Evolutionary conservation across 179 eudicot species (phyloP), one percentile per base, ranked within the genome.

Genomic region (Amaranthus tricolor): DNA sequence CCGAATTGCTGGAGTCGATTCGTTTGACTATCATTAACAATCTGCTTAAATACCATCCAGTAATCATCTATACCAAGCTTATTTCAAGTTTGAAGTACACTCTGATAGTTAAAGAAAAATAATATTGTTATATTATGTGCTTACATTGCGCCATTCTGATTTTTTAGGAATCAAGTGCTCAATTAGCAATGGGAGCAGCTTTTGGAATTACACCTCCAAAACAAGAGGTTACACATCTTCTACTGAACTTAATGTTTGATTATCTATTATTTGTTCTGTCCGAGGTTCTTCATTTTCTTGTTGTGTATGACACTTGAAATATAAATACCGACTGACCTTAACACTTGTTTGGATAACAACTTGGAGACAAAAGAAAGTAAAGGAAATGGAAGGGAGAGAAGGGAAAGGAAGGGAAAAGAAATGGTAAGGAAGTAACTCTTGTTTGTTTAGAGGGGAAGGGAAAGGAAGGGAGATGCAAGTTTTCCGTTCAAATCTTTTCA

Each of bases 11-110:
- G 58, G 97, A 94, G 87, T 86, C 91, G 20, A 94, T 94, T 84
- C 97, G 98, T 58, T 83, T 94, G 89, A 94, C 97, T 73, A 88
- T 94, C 71, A 92, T 94, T 44, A 94, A 89, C 90, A 92, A 94
- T 80, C 74, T 94, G 72, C 91, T 94, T 24, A 77, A 92, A 79
- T 94, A 88, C 85, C 98, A 94, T 77, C 98, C 98, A 84, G 98
- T 94, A 88, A 70, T 52, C 8, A 63, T 72, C 71, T 59, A 5
- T 56, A 43, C 12, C 44, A 17, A 74, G 45, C 64, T 66, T 45
- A 45, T 59, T 19, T 64, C 20, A 50, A 21, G 61, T 62, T 21
- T 64, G 43, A 9, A 47, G 12, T 54, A 16, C 61, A 7, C 61
- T 70, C 12, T 70, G 43, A 24, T 57, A 16, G 16, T 13, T 68